Base-by-base conservation (phyloP, 2,329 filamentous ascomycete species). In the Aspergillus intermedius region DNA sequence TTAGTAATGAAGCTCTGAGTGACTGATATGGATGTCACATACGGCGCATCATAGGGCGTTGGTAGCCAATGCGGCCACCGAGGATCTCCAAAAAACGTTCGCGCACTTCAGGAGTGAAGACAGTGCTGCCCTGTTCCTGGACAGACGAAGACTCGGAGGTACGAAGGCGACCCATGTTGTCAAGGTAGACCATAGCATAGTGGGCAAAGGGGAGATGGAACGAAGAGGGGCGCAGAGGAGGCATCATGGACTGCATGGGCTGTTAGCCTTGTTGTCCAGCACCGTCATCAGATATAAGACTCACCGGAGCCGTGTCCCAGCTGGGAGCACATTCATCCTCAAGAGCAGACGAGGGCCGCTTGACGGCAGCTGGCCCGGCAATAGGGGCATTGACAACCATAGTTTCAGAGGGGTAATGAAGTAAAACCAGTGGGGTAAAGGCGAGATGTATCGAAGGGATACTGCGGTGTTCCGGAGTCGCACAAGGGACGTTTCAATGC, bases 181-280 rank as follows among this genome's bases (percentile, higher is more conserved):
- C 66, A 3, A 67, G 50, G 40, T 67, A 69, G 32, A 69, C 67
- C 57, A 69, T 50, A 35, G 66, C 65, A 45, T 66, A 69, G 45
- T 68, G 64, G 8, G 58, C 46, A 49, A 57, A 66, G 17, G 65
- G 65, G 39, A 66, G 46, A 43, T 57, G 60, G 49, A 58, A 50
- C 2, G 60, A 51, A 37, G 62, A 45, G 25, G 37, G 37, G 6
- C 57, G 61, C 37, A 56, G 47, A 4, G 55, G 49, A 23, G 57
- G 35, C 48, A 60, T 59, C 60, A 66, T 63, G 9, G 62, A 50
- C 66, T 68, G 42, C 15, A 25, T 46, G 41, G 48, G 46, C 25
- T 42, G 25, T 30, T 30, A 30, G 25, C 12, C 25, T 28, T 30
- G 9, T 13, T 5, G 17, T n/a, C 4, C 17, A 7, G 15, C 3